These are phyloP conservation scores for Cladosporium colombiae DNA, from an alignment of 2,329 filamentous ascomycete species.

Conservation along the genomic window DNA sequence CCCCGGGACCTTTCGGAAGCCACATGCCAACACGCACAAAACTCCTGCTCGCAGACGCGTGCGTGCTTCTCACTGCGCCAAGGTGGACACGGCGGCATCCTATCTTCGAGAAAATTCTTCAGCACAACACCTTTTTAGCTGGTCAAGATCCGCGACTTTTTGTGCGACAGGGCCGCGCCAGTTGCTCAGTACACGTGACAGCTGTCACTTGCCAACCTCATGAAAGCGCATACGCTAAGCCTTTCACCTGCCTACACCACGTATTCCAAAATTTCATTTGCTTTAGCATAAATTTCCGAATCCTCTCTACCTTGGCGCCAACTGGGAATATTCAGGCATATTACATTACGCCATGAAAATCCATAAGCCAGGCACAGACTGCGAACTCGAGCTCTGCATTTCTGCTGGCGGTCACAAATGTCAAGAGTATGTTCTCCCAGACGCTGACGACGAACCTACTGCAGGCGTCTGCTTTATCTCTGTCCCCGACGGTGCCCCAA, in stretches of 20 bases:
- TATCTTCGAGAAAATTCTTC: not conserved
- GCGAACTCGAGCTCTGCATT: conserved; percentile 35
- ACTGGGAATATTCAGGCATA: not conserved
- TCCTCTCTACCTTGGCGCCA: not conserved
- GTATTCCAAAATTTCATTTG: not conserved
- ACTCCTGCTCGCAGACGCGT: not conserved
- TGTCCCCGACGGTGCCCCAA: conserved; percentile 34
- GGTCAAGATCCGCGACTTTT: not conserved
- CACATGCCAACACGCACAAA: not conserved
- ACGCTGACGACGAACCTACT: conserved; percentile 33
- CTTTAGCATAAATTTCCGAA: not conserved
- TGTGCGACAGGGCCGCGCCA: not conserved
- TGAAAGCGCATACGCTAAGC: not conserved
- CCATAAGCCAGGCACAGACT: conserved; percentile 37
- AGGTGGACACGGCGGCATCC: not conserved
- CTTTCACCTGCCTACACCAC: not conserved
- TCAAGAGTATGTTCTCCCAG: conserved; percentile 39
- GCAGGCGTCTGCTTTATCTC: conserved; percentile 39
- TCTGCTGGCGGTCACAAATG: conserved; percentile 31
- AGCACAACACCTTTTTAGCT: not conserved
- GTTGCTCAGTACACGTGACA: not conserved
- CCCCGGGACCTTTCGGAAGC: not conserved
- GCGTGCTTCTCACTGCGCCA: not conserved
- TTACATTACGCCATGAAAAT: conserved; percentile 39
- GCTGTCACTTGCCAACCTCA: not conserved